Base-by-base conservation (phyloP, 495 filamentous ascomycete genomes). In the Bryoglossum gracile region DNA sequence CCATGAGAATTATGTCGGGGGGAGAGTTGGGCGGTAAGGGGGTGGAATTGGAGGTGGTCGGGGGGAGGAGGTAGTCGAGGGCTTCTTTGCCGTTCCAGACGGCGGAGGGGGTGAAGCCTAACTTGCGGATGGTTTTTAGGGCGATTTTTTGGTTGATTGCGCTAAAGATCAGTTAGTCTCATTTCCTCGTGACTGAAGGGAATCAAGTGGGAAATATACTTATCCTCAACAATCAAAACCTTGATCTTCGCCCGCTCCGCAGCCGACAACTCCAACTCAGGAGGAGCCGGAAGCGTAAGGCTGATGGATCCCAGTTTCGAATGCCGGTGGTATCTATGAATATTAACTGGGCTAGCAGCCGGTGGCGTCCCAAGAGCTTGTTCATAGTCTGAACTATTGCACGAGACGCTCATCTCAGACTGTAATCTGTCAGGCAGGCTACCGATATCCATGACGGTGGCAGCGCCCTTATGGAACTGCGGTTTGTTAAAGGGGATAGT, bases 1-100 rank as follows among this genome's bases (percentile, higher is more conserved):
- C 86, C 87, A 94, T 92, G 6, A 91, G 71, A 38, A 91, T 86
- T n/a, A 91, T 82, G 53, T 91, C 77, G 1, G 84, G 79, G 43
- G 68, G 74, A 8, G 67, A 63, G 30, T 74, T 61, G 1, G 84
- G 79, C 43, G 68, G 74, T 8, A 67, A 63, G 30, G 73, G 61
- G 30, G 60, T 44, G 2, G 50, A 26, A 1, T 61, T 61, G 10
- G 70, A 65, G 3, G 56, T 37, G 24, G 62, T 50, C 18, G 67
- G 63, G 4, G 57, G 64, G 4, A 51, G 46, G 21, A 85, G 56
- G 51, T 87, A 86, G 14, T 87, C 77, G 2, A 92, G 76, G 5
- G 84, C 86, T 58, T 90, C 82, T 50, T 81, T 69, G 3, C 87
- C 87, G 56, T 91, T 88, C 70, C 77, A 85, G 0, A 82, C 80